Evolutionary conservation across 2,329 filamentous ascomycete genomes (phyloP), one percentile per base, ranked within the genome.

Genomic region (Fusarium veterinarium): DNA sequence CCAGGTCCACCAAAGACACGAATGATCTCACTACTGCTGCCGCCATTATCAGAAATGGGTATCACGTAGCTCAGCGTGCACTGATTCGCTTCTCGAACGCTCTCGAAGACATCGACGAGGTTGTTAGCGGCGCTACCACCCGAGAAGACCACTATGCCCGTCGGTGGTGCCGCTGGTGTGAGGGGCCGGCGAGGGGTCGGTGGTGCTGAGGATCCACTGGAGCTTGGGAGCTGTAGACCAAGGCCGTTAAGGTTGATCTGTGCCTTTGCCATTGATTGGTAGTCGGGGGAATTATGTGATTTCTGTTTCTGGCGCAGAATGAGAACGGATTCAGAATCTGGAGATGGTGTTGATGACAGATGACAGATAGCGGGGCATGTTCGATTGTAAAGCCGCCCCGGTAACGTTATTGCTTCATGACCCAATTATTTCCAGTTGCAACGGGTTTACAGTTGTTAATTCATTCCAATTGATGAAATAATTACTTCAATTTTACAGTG

Each of bases 1-100:
- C 95, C 95, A 73, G 95, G 95, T 2, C 96, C 96, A 19, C 95
- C 96, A 83, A 98, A 96, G 40, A 98, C 95, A 40, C 96, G 89
- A 74, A 98, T 97, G 77, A 98, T 86, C 84, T 98, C 95, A 48
- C 94, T 97, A 5, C 95, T 97, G 76, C 93, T 97, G 42, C 95
- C 95, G 53, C 95, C 95, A 82, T 98, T 98, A 83, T 98, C 95
- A 73, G 93, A 96, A 80, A 98, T 97, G 40, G 95, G 95, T 58
- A 98, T 97, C 66, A 98, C 91, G 81, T 97, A 97, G 82, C 90
- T 94, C 45, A 97, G 83, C 6, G 88, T 85, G 78, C 92, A 92
- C 44, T 87, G 83, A 69, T 92, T 93, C 75, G 87, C 91, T 70
- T 91, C 82, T 17, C 89, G 86, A 38, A 93, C 86, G 23, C 84